phyloP scores from a whole-genome alignment of 225 moss, liverwort and hornwort genomes.

The Bryum argenteum region DNA sequence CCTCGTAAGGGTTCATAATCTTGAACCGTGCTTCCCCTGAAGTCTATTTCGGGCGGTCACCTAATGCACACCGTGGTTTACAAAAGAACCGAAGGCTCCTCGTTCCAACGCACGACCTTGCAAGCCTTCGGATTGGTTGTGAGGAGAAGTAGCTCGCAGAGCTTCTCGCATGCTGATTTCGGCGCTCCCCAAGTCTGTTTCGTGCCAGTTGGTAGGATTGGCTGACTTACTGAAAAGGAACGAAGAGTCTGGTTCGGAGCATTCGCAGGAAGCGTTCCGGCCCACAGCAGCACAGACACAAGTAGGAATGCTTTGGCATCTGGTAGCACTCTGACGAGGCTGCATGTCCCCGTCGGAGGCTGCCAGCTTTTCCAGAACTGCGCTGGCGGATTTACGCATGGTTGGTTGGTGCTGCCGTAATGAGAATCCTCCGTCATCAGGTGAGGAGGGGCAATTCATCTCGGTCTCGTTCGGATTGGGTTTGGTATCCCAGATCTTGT shows the following conservation, averaged over 20 bases:
- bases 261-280: constrained; percentile 37
- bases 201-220: too few relatives aligned
- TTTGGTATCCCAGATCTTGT: constrained; percentile 78
- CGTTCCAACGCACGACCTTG: constrained; percentile 53
- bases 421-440: constrained; percentile 54
- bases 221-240: too few relatives aligned
- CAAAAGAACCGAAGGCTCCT: constrained; percentile 68
- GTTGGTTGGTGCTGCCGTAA: constrained; percentile 30
- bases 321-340: constrained; percentile 27
- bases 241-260: constrained; percentile 35
- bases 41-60: background rate
- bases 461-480: constrained; percentile 53
- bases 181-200: constrained; percentile 34
- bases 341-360: constrained; percentile 38
- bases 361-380: constrained; percentile 37
- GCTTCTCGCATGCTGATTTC: constrained; percentile 51
- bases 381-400: constrained; percentile 56
- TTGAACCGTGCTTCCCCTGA: constrained; percentile 12
- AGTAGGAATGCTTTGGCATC: constrained; percentile 36
- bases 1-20: constrained; percentile 5
- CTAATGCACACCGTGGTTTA: constrained; percentile 27
- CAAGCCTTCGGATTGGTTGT: constrained; percentile 46
- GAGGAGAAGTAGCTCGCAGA: constrained; percentile 42
- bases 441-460: constrained; percentile 55
- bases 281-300: constrained; percentile 33